phyloP scores from a whole-genome alignment of 345 rosid species.

The Moricandia moricandioides region DNA sequence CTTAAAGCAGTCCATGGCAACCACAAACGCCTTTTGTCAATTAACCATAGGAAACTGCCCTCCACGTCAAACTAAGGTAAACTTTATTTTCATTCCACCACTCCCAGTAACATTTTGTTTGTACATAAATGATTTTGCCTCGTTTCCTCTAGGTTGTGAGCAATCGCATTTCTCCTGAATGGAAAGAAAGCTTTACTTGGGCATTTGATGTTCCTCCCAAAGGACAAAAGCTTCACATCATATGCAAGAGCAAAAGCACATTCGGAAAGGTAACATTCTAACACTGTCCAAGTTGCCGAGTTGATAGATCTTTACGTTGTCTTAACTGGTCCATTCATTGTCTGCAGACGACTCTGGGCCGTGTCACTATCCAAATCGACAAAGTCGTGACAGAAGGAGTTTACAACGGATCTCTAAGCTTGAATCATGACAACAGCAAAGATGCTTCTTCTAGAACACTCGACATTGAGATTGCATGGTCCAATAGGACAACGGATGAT shows the following conservation, averaged over 20 bases:
- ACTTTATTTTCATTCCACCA: background rate
- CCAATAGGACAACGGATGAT: slow-evolving; percentile 46
- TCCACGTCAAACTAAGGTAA: slow-evolving; percentile 84
- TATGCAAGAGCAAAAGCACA: slow-evolving; percentile 89
- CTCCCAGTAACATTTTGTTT: background rate
- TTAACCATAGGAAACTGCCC: slow-evolving; percentile 83
- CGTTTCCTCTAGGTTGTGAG: slow-evolving; percentile 56
- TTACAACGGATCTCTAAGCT: slow-evolving; percentile 65
- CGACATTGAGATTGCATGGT: slow-evolving; percentile 77
- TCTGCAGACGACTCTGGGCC: slow-evolving; percentile 72
- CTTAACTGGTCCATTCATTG: background rate
- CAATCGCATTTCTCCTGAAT: slow-evolving; percentile 68
- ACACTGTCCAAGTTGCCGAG: slow-evolving; percentile 5
- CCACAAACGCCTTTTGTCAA: slow-evolving; percentile 79
- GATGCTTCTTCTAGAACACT: slow-evolving; percentile 67
- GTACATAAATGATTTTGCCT: background rate
- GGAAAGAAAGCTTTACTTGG: slow-evolving; percentile 91
- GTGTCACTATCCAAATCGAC: slow-evolving; percentile 83
- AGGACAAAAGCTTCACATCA: slow-evolving; percentile 88
- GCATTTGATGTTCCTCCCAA: slow-evolving; percentile 88
- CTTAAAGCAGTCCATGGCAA: slow-evolving; percentile 77
- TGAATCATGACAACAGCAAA: slow-evolving; percentile 63
- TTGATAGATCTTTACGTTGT: background rate
- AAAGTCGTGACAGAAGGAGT: slow-evolving; percentile 79
- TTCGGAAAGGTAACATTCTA: slow-evolving; percentile 69